Evolutionary conservation across 495 filamentous ascomycete genomes (phyloP), one percentile per base, ranked within the genome.

Genomic region (Neurospora sp.): DNA sequence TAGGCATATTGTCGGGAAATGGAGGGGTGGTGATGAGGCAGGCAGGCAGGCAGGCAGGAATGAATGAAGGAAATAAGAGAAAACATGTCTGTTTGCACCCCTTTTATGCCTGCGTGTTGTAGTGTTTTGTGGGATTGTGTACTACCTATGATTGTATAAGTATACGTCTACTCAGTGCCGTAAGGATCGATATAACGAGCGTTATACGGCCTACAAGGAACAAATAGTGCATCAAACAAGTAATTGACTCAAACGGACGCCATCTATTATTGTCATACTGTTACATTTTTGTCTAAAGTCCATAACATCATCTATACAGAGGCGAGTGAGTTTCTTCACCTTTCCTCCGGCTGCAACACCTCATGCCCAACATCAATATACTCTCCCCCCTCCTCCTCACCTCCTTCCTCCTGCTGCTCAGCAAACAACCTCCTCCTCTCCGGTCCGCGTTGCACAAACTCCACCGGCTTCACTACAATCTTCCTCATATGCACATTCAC

Each of bases 401-500:
- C 54, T 37, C 35, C 54, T 4, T 7, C 27, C 14, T 62, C 2
- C 1, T 66, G 23, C 54, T 66, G 5, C 27, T 66, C 54, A 35
- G 54, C 27, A 18, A 66, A 35, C 54, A 66, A 31, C 27, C 54
- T 66, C 27, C 12, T 18, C 27, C 27, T 66, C 54, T 66, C 54
- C 23, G 54, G 54, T 18, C 54, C 54, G 27, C 42, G 41, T 72
- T 77, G 42, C 1, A 77, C 46, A 69, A 39, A 78, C 41, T 82
- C 40, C 31, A 88, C 74, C 14, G 84, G 85, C 77, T 88, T 85
- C 76, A 92, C 85, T n/a, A 76, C 72, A 48, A 92, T 83, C 70
- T 82, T 74, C 69, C 79, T 75, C 8, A 73, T 71, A 59, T 89
- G 84, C 70, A 90, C 82, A 81, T 92, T 86, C 39, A 93, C 82